Percentiles rank a stretch among this genome's conserved stretches.
These are phyloP conservation scores for Venturia oleaginea DNA, from an alignment of 2,329 filamentous ascomycete species.

Conservation along the genomic window DNA sequence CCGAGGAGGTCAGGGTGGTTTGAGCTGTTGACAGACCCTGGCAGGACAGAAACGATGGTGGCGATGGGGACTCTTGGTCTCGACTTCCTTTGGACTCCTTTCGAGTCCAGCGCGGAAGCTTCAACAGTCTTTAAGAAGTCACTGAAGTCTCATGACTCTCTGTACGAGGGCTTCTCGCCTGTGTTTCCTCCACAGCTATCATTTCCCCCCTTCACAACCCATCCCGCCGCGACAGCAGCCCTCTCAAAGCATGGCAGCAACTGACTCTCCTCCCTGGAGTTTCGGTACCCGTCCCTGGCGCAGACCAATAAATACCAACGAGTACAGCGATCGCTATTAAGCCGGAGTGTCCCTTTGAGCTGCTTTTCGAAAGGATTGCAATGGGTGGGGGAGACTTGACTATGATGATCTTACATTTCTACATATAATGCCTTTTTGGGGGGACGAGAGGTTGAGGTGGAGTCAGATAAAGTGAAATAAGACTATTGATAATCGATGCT, in stretches of 20 bases:
- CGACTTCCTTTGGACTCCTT: no score
- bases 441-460: background rate
- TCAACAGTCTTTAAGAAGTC: no score
- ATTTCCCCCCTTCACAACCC: background rate
- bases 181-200: background rate
- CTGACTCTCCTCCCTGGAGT: slow-evolving; percentile 44
- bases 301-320: slow-evolving; percentile 45
- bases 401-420: slow-evolving; percentile 75
- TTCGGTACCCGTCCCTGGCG: slow-evolving; percentile 82
- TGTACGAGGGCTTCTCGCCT: background rate
- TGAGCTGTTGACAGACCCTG: background rate
- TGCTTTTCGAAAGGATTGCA: slow-evolving; percentile 64
- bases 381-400: slow-evolving; percentile 93
- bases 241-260: slow-evolving; percentile 40
- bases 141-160: no score
- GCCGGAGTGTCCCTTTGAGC: slow-evolving; percentile 92
- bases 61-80: background rate
- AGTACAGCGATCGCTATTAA: slow-evolving; percentile 76
- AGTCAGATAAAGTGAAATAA: background rate
- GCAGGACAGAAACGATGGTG: background rate
- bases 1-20: background rate
- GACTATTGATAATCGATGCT: background rate
- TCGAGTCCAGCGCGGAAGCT: background rate
- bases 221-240: slow-evolving; percentile 44
- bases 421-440: background rate